These are phyloP conservation scores for Postia placenta DNA, from an alignment of 768 basidiomycete species.

Conservation along the genomic window DNA sequence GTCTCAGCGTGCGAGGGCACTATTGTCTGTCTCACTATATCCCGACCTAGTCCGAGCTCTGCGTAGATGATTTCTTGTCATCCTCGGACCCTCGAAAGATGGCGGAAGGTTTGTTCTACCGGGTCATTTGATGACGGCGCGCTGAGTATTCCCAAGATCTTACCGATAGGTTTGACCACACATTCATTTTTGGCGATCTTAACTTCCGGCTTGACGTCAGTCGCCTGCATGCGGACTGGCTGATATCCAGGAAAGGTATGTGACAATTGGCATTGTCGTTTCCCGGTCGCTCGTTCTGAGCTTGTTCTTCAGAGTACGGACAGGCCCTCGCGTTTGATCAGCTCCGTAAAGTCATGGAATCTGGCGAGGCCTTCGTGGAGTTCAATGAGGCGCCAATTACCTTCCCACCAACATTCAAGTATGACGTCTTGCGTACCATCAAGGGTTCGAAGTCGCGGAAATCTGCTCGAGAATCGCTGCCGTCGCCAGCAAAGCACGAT, in stretches of 20 bases:
- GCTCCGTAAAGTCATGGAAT: constrained; percentile 67
- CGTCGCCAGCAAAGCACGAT: constrained; percentile 16
- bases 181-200: constrained; percentile 86
- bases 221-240: constrained; percentile 90
- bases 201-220: constrained; percentile 90
- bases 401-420: constrained; percentile 94
- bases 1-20: too few relatives aligned
- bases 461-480: neutral
- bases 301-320: constrained; percentile 51
- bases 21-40: neutral
- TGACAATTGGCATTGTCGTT: neutral
- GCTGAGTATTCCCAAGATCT: too few relatives aligned
- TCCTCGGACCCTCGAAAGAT: constrained; percentile 56
- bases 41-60: constrained; percentile 53
- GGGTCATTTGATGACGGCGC: too few relatives aligned
- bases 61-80: constrained; percentile 71
- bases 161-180: constrained; percentile 84
- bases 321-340: constrained; percentile 92
- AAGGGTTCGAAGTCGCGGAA: constrained; percentile 29
- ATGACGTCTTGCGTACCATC: constrained; percentile 63
- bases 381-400: constrained; percentile 76
- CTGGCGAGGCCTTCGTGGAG: constrained; percentile 63
- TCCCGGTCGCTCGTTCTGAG: neutral
- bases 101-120: constrained; percentile 61
- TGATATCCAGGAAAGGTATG: constrained; percentile 74